These are phyloP conservation scores for Fusarium redolens DNA, from an alignment of 2,329 filamentous ascomycete species.

Conservation along the genomic window DNA sequence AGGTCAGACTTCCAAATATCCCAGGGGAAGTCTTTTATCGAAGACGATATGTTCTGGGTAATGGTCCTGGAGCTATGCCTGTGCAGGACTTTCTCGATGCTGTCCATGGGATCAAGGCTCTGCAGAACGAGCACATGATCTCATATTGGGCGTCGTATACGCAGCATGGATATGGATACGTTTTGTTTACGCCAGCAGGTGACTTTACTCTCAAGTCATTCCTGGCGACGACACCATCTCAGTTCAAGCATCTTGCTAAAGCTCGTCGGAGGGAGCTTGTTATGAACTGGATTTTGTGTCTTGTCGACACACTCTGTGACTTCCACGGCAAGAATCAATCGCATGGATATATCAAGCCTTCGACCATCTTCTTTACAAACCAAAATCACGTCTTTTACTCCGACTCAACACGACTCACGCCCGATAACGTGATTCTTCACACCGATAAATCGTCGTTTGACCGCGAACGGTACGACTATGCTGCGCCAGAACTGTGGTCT, in stretches of 20 bases:
- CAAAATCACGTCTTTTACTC: constrained; percentile 75
- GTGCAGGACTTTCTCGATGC: constrained; percentile 69
- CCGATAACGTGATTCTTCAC: constrained; percentile 55
- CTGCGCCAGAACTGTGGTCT: constrained; percentile 74
- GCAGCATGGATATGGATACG: constrained; percentile 70
- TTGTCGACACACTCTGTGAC: constrained; percentile 74
- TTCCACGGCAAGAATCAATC: constrained; percentile 72
- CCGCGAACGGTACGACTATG: constrained; percentile 78
- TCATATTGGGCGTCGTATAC: constrained; percentile 78
- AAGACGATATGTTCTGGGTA: constrained; percentile 66
- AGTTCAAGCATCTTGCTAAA: constrained; percentile 72
- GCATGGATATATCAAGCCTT: constrained; percentile 77
- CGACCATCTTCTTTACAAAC: constrained; percentile 74
- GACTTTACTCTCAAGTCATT: constrained; percentile 76
- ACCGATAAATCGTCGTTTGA: constrained; percentile 66
- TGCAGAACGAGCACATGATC: constrained; percentile 77
- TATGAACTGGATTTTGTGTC: constrained; percentile 80
- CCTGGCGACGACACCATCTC: constrained; percentile 70
- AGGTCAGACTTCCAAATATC: constrained; percentile 71
- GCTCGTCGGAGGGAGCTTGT: constrained; percentile 68
- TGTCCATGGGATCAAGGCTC: constrained; percentile 65
- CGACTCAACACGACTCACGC: constrained; percentile 66
- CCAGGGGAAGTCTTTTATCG: constrained; percentile 68
- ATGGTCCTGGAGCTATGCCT: constrained; percentile 55
- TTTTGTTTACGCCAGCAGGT: constrained; percentile 73